Evolutionary conservation across 1,284 basidiomycete species (phyloP), one percentile per base, ranked within the genome.

Genomic region (Athelia sp.): DNA sequence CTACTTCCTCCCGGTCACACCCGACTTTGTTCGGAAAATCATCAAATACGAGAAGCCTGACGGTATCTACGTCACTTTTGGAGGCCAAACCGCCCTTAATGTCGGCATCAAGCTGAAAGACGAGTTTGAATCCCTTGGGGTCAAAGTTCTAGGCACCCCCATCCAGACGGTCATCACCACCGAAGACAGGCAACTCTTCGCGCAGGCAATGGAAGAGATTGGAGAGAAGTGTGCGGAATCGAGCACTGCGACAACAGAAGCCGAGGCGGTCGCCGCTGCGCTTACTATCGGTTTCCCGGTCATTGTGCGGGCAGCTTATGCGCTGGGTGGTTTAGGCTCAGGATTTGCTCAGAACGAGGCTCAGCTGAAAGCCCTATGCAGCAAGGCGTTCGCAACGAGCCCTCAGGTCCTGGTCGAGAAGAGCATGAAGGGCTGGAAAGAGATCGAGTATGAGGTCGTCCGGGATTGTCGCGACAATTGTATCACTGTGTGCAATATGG

Each of bases 401-500:
- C 94, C 96, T 45, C 96, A 99, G 72, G 95, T 99, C 1, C 77
- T 99, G 21, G 93, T 99, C 21, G 96, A 99, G 76, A 96, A 87
- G 78, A 94, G 91, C 64, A 98, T 99, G 95, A 98, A 98, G 73
- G 96, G 96, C 13, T 98, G 94, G 94, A 98, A 99, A 73, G 96
- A 99, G 75, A 93, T 98, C 58, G 96, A 99, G 73, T 96, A 99
- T 75, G 93, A 98, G 58, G 73, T 96, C 98, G 75, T 93, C 98
- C 58, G 96, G 98, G 52, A 96, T 98, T 71, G 96, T 93, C 79
- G 91, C 58, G 90, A 98, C 69, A 97, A 97, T 69, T 98, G 95
- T 65, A 98, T 98, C 71, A 97, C 94, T 1, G 95, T 98, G 55
- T 99, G 97, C 72, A 99, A 99, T 75, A 98, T 98, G 96, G 95